Evolutionary conservation across 2,329 filamentous ascomycete genomes (phyloP).

Genomic region (Claviceps sorghi): DNA sequence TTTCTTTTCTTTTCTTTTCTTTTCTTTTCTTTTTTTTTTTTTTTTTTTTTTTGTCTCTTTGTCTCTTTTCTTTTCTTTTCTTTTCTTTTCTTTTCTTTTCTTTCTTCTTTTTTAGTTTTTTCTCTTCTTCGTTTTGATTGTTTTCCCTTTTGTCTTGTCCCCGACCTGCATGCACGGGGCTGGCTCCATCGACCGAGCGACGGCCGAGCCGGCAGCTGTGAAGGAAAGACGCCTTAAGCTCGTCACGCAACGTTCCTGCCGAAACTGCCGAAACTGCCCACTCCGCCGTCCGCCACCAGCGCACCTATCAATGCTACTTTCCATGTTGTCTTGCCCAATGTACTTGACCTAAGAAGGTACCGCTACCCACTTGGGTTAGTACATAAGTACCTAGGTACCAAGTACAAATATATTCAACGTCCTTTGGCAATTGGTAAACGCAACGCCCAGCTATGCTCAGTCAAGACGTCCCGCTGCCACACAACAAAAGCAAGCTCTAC

Average conservation of each 20-base stretch:
- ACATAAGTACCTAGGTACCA: too few species aligned
- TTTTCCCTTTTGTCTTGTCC: neutral
- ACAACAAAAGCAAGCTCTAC: too few species aligned
- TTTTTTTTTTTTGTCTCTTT: neutral
- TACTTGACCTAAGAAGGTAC: too few species aligned
- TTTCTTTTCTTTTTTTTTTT: neutral
- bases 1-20: neutral
- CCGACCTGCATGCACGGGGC: neutral
- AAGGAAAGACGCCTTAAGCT: neutral
- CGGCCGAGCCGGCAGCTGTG: neutral
- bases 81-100: neutral
- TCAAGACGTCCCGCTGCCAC: too few species aligned
- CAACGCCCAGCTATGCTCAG: too few species aligned
- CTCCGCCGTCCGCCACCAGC: neutral
- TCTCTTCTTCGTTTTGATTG: neutral
- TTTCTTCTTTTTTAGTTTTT: neutral
- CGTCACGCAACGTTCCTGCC: neutral
- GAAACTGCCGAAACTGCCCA: neutral
- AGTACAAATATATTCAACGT: too few species aligned
- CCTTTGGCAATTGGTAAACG: too few species aligned
- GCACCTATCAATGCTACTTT: neutral
- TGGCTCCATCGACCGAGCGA: neutral
- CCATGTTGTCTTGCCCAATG: neutral
- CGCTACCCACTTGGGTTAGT: too few species aligned
- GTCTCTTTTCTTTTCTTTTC: neutral